Evolutionary conservation across 2,329 filamentous ascomycete genomes (phyloP), one percentile per base, ranked within the genome.

Genomic region (Nothophoma quercina): DNA sequence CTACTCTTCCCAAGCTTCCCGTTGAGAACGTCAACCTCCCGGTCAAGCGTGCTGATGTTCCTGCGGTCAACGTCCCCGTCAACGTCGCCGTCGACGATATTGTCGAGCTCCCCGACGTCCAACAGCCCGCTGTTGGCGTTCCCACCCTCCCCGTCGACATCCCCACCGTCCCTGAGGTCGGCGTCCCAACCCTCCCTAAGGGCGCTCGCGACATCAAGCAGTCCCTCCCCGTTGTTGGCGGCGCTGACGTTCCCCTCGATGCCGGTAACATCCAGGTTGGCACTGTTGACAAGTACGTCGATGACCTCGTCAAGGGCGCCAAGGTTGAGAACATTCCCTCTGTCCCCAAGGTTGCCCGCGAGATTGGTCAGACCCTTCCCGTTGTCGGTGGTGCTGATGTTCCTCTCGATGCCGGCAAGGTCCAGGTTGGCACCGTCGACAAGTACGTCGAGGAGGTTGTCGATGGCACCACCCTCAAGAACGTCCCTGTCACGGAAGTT

Each of bases 361-460:
- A 48, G 5, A 47, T 52, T 19, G n/a, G 38, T 19, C 50, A 52
- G 36, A 18, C n/a, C 15, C 42, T 48, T 9, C 51, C 44, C 3
- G 19, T 48, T 4, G 30, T 36, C 13, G 38, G 32, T 4, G 12
- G 10, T 30, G 32, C 9, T 2, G 9, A 21, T 12, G 38, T 41
- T 5, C 41, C 49, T 13, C 25, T 52, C n/a, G 35, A 52, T 22
- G 49, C n/a, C 13, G 35, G 35, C 10, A 32, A 46, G 8, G n/a
- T 41, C 13, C 25, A 41, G 8, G 29, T 52, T 13, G 41, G 32
- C 8, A 51, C 32, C 18, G 39, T 36, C 10, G 47, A 51, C 28
- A 44, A 43, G 33, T 35, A 51, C 5, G 26, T 28, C 3, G 18
- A 12, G 7, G 18, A 40, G 1, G 35, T 46, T 5, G 19, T 46